Evolutionary conservation across 768 basidiomycete genomes (phyloP).

Genomic region (Daedaleopsis nitida): DNA sequence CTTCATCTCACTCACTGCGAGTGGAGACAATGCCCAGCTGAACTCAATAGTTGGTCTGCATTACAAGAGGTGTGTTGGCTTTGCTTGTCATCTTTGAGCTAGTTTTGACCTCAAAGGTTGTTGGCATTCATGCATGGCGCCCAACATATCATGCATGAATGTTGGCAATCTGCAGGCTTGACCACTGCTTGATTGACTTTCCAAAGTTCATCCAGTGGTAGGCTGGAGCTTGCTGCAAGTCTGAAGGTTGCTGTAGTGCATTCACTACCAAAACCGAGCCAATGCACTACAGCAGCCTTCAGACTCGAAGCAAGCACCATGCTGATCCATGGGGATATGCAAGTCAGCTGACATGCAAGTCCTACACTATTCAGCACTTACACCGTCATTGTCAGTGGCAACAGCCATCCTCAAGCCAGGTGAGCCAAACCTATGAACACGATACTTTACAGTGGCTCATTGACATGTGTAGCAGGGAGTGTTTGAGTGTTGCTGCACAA

Average conservation of each 20-base stretch:
- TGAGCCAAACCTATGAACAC: too few species aligned
- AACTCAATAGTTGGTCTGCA: conserved; percentile 21
- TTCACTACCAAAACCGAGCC: too few species aligned
- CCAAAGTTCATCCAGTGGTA: too few species aligned
- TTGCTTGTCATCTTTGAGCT: background rate
- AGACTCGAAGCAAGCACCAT: too few species aligned
- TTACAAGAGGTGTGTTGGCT: conserved; percentile 19
- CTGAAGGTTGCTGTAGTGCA: too few species aligned
- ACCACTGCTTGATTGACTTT: too few species aligned
- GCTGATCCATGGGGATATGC: too few species aligned
- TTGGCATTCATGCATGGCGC: background rate
- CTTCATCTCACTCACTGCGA: conserved; percentile 12
- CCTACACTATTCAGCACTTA: conserved; percentile 7
- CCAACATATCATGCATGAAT: too few species aligned
- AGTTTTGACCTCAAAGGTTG: background rate
- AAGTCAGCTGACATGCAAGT: background rate
- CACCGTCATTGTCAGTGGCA: conserved; percentile 11
- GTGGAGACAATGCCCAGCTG: conserved; percentile 15
- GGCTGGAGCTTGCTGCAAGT: too few species aligned
- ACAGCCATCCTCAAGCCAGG: conserved; percentile 8
- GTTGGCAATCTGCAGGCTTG: too few species aligned
- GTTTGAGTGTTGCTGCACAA: conserved; percentile 9
- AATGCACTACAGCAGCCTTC: too few species aligned
- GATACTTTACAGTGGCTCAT: background rate
- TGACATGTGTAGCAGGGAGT: background rate